Base-by-base conservation (phyloP, 306 rosid species). In the Cucumis hystrix region DNA sequence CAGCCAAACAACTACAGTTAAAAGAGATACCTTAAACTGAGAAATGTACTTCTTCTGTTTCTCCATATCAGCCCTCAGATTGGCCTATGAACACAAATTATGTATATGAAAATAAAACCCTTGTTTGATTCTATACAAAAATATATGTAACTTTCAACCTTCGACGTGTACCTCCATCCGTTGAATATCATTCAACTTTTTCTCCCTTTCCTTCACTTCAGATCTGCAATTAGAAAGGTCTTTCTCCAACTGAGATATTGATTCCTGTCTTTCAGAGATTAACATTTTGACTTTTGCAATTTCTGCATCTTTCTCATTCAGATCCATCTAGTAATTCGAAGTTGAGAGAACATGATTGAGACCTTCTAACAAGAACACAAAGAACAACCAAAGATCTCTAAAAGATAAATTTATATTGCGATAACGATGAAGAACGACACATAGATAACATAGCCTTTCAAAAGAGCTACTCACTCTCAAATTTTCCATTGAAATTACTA, bases 141-240 rank as follows among this genome's bases (percentile, higher is more conserved):
- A 37, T 7, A 18, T 64, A 15, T 17, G 6, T 33, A 65, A 65
- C 23, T 15, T 37, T 65, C 10, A 65, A 70, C 51, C 45, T 63
- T n/a, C 57, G 17, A 33, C 77, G 11, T n/a, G 9, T 77, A 95
- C 99, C 97, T 95, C 97, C 78, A 40, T 74, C 62, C 84, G 90
- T 72, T 79, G 71, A 73, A 76, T 69, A 7, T 86, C 97, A 49
- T 84, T 88, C 81, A 92, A 78, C 82, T 80, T 90, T 83, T 83
- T 95, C 76, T 92, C 99, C 65, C 77, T 87, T 80, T 88, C 96
- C 43, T 39, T 67, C 81, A 95, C 87, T 74, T 92, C 93, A 16
- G 17, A 54, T 81, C 83, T 88, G 86, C 88, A 82, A 77, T 82
- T 92, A 10, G 91, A 86, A 80, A 92, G 87, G 79, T 88, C 93